These are phyloP conservation scores for Phalaenopsis aphrodite DNA, from an alignment of 106 monocot genomes.

Conservation along the genomic window DNA sequence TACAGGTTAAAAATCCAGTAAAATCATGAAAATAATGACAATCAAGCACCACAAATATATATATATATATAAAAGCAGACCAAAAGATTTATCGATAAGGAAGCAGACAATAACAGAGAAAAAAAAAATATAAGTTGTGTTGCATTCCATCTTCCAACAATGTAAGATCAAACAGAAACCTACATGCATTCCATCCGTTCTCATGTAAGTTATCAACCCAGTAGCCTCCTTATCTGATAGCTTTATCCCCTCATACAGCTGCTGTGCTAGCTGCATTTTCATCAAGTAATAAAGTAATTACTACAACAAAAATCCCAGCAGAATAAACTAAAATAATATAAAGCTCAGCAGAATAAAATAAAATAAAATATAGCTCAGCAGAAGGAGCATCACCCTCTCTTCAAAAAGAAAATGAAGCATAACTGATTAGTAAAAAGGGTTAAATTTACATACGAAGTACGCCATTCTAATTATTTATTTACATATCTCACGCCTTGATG, in stretches of 20 bases:
- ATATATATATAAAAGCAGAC: background rate
- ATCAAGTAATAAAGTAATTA: conserved; percentile 9
- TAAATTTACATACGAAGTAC: no score
- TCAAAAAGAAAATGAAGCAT: conserved; percentile 1
- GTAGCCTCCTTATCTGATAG: conserved; percentile 76
- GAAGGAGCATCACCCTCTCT: background rate
- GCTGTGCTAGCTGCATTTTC: conserved; percentile 78
- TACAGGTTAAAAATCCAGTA: background rate
- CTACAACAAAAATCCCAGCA: background rate
- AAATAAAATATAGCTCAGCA: background rate
- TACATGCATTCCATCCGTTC: conserved; percentile 95
- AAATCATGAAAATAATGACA: background rate
- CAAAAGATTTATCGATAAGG: background rate
- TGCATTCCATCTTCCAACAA: background rate
- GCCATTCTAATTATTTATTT: no score
- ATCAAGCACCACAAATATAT: no score
- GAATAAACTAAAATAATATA: no score
- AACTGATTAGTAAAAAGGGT: background rate
- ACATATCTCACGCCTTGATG: no score
- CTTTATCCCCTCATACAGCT: conserved; percentile 91
- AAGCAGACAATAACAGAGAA: background rate
- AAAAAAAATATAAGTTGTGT: background rate
- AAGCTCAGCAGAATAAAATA: no score
- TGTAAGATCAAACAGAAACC: conserved; percentile 16
- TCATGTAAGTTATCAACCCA: conserved; percentile 93